A percentile compares a stretch with the other conserved stretches of the same genome.
These are phyloP conservation scores for Stylonectria norvegica DNA, from an alignment of 2,329 filamentous ascomycete species.

Conservation along the genomic window DNA sequence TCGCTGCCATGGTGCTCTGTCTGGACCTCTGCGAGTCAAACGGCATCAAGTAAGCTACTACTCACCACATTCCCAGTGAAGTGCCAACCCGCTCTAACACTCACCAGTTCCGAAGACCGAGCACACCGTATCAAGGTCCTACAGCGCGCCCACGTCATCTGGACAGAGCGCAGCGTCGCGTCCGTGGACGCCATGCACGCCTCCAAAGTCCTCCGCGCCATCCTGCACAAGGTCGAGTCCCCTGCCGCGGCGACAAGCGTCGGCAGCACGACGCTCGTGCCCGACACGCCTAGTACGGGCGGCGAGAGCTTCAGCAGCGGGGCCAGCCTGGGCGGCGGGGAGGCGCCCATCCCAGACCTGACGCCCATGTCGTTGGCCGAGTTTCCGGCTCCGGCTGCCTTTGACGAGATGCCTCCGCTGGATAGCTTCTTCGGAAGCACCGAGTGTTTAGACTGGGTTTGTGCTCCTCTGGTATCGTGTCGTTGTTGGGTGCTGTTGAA, in stretches of 20 bases:
- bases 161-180: constrained; percentile 35
- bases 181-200: constrained; percentile 44
- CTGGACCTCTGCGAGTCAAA: constrained; percentile 44
- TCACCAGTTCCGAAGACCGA: constrained; percentile 29
- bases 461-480: constrained; percentile 9
- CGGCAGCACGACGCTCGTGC: constrained; percentile 5
- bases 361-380: constrained; percentile 11
- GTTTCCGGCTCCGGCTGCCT: constrained; percentile 24
- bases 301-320: not conserved
- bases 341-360: constrained; percentile 6
- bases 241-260: constrained; percentile 6
- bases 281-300: constrained; percentile 2
- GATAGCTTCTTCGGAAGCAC: constrained; percentile 36
- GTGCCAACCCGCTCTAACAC: constrained; percentile 2
- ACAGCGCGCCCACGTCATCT: constrained; percentile 40
- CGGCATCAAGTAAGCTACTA: constrained; percentile 32
- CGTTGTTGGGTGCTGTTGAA: not conserved
- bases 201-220: constrained; percentile 40
- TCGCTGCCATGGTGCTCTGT: constrained; percentile 59
- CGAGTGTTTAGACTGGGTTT: constrained; percentile 40
- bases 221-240: constrained; percentile 36
- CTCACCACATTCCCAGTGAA: not conserved
- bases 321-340: not conserved
- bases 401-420: constrained; percentile 33
- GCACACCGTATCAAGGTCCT: constrained; percentile 36